Evolutionary conservation across 441 rosid species (phyloP).

Genomic region (Monsonia emarginata): DNA sequence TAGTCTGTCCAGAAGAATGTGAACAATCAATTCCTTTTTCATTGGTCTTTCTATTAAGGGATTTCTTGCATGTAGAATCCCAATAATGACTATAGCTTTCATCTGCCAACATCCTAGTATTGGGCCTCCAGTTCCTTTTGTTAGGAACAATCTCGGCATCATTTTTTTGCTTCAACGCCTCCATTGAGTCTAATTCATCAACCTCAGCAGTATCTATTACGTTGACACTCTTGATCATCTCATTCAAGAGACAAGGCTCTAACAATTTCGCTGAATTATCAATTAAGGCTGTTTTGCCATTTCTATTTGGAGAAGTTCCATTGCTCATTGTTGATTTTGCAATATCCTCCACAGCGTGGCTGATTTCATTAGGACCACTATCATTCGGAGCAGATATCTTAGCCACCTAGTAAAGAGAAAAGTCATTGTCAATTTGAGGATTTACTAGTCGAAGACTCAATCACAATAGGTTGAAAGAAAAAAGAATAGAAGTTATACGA

Average conservation of each 20-base stretch:
- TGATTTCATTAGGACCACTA: slow-evolving; percentile 23
- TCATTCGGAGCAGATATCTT: slow-evolving; percentile 13
- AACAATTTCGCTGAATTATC: slow-evolving; percentile 19
- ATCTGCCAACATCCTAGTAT: slow-evolving; percentile 53
- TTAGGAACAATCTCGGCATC: slow-evolving; percentile 28
- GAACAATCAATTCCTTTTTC: slow-evolving; percentile 20
- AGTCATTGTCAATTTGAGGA: slow-evolving; percentile 5
- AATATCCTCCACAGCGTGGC: slow-evolving; percentile 21
- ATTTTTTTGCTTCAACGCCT: slow-evolving; percentile 21
- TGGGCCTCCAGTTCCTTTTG: slow-evolving; percentile 59
- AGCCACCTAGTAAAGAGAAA: slow-evolving; percentile 24
- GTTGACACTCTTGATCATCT: slow-evolving; percentile 15
- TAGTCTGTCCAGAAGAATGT: slow-evolving; percentile 25
- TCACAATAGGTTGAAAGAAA: not conserved
- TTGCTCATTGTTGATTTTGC: slow-evolving; percentile 18
- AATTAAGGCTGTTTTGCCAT: slow-evolving; percentile 7
- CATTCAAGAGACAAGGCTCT: slow-evolving; percentile 16
- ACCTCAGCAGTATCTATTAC: slow-evolving; percentile 15
- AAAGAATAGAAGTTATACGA: not conserved
- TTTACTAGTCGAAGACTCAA: not conserved
- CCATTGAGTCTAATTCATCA: slow-evolving; percentile 18
- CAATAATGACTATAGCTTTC: slow-evolving; percentile 58
- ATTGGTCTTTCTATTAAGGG: slow-evolving; percentile 22
- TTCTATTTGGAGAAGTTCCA: slow-evolving; percentile 22
- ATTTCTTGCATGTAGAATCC: slow-evolving; percentile 28